Conservation (phyloP, 345 rosid genomes). For the Populus tremula region DNA sequence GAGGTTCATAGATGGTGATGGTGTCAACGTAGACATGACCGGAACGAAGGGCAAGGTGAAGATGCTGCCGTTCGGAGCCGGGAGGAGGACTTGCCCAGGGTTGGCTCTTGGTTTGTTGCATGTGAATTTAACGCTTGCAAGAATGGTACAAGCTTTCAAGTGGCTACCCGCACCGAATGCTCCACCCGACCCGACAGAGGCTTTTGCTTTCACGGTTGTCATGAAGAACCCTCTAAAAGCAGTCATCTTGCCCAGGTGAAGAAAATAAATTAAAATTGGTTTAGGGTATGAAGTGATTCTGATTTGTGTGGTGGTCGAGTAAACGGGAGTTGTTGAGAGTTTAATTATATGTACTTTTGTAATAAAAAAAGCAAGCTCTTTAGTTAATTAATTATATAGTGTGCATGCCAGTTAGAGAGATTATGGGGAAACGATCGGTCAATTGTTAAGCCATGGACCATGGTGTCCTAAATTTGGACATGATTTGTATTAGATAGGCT, state of each 20-base stretch:
- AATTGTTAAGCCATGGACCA: too few relatives aligned
- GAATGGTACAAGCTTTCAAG: conserved; percentile 73
- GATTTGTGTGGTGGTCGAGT: neutral
- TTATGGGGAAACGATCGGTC: too few relatives aligned
- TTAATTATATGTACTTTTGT: neutral
- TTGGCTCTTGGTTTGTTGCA: conserved; percentile 21
- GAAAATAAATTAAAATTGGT: neutral
- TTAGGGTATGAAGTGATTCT: neutral
- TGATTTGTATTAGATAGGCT: too few relatives aligned
- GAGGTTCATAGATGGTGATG: conserved; percentile 24
- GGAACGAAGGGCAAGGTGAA: conserved; percentile 23
- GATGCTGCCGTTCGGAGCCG: conserved; percentile 29
- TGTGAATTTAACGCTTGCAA: conserved; percentile 61
- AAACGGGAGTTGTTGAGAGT: neutral
- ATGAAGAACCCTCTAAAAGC: conserved; percentile 90
- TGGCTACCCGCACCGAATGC: conserved; percentile 61
- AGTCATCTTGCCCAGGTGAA: conserved; percentile 48
- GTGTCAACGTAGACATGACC: conserved; percentile 24
- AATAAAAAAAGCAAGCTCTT: neutral
- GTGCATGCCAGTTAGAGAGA: too few relatives aligned
- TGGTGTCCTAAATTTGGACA: too few relatives aligned
- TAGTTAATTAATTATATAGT: neutral
- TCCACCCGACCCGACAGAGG: conserved; percentile 82
- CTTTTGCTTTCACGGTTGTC: conserved; percentile 86
- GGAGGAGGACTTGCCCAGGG: conserved; percentile 27